A percentile compares a stretch with the other conserved stretches of the same genome.
Conservation (phyloP, 163 green algal species). For the Chlorella variabilis region DNA sequence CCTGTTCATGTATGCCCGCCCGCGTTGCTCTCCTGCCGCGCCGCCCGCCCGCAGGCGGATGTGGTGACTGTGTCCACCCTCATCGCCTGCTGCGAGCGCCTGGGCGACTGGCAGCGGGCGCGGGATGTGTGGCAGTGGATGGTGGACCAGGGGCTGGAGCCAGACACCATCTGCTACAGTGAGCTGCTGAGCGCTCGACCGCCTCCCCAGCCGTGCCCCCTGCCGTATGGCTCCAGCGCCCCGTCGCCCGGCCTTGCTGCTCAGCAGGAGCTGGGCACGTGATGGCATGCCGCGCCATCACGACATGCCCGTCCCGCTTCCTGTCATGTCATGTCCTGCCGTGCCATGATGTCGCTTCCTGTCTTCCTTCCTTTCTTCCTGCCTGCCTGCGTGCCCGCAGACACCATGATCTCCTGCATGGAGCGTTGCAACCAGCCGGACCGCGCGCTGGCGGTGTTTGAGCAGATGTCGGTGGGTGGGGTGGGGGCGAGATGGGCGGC, state of each 20-base stretch:
- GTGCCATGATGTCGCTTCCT: too few species aligned
- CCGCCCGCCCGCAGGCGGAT: slow-evolving; percentile 11
- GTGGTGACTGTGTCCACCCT: slow-evolving; percentile 32
- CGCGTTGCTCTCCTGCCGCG: neutral
- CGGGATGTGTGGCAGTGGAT: slow-evolving; percentile 13
- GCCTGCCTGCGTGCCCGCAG: too few species aligned
- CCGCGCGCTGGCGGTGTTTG: slow-evolving; percentile 22
- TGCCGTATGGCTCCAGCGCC: too few species aligned
- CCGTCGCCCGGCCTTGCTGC: too few species aligned
- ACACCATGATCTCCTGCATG: too few species aligned
- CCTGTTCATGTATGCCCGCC: too few species aligned
- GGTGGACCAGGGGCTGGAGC: slow-evolving; percentile 19
- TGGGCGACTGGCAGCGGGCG: slow-evolving; percentile 23
- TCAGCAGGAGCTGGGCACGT: too few species aligned
- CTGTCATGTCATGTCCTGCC: too few species aligned
- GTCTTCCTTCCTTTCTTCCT: too few species aligned
- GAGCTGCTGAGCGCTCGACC: slow-evolving; percentile 20
- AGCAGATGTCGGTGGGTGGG: slow-evolving; percentile 13
- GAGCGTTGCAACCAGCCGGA: slow-evolving; percentile 26
- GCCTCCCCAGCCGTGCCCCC: too few species aligned
- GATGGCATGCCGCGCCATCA: too few species aligned
- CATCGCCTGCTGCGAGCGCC: slow-evolving; percentile 33
- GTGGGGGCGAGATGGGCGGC: neutral
- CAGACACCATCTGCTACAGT: slow-evolving; percentile 41
- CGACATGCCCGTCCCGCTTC: too few species aligned